Evolutionary conservation across 2,329 filamentous ascomycete genomes (phyloP).

Genomic region (Apiospora rasikravindrae): DNA sequence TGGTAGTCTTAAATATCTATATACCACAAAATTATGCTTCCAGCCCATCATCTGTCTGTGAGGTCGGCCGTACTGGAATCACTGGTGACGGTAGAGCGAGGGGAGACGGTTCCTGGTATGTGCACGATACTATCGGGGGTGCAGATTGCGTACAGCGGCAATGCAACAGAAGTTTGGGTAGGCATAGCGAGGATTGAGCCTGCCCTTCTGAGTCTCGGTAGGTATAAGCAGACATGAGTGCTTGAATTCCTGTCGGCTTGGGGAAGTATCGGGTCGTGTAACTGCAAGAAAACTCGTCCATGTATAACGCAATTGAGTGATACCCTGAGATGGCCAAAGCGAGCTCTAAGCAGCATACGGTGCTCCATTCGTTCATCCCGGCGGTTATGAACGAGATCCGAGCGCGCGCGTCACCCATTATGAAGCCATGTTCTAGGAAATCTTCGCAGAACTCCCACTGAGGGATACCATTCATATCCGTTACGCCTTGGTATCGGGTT

Average conservation of each 20-base stretch:
- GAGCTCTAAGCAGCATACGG: constrained; percentile 4
- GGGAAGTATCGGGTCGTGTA: background rate
- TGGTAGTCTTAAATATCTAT: background rate
- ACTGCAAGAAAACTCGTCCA: background rate
- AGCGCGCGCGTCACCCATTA: background rate
- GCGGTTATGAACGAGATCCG: background rate
- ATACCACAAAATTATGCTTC: background rate
- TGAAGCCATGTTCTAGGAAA: background rate
- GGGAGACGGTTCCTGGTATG: background rate
- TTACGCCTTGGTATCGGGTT: background rate
- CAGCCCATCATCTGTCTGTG: background rate
- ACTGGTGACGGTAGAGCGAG: constrained; percentile 1
- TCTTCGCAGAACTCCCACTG: background rate
- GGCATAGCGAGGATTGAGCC: background rate
- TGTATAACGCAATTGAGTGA: background rate
- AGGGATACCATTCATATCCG: background rate
- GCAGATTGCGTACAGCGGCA: constrained; percentile 1
- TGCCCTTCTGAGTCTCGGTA: constrained; percentile 2
- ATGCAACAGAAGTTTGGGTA: background rate
- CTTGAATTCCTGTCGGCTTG: constrained; percentile 2
- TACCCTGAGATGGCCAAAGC: background rate
- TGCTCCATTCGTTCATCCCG: background rate
- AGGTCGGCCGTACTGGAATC: background rate
- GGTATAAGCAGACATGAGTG: constrained; percentile 5
- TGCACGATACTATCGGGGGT: background rate